A percentile compares a stretch with the other conserved stretches of the same genome.
Evolutionary conservation across 495 filamentous ascomycete genomes (phyloP).

Genomic region (Letharia columbiana): DNA sequence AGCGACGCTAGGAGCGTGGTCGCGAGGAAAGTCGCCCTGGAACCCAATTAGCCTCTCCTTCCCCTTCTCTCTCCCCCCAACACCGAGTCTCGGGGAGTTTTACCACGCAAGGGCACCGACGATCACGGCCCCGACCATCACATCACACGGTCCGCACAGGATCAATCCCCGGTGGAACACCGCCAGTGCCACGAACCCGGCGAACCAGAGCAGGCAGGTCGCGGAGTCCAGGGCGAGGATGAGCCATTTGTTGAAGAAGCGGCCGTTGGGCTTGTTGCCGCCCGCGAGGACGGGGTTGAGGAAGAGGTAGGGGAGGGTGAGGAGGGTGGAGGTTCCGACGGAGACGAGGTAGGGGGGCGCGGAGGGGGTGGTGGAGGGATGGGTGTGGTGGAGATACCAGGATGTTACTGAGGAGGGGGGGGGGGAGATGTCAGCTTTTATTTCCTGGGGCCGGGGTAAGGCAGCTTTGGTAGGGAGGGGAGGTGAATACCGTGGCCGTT

Average conservation of each 20-base stretch:
- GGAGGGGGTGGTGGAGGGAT: constrained; percentile 37
- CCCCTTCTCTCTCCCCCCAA: background rate
- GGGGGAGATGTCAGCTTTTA: background rate
- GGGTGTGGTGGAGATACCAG: constrained; percentile 33
- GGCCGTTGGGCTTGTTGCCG: constrained; percentile 42
- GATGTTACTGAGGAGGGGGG: constrained; percentile 20
- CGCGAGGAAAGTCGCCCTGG: constrained; percentile 44
- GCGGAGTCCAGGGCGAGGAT: constrained; percentile 58
- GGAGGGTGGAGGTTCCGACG: constrained; percentile 60
- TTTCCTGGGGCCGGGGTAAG: background rate
- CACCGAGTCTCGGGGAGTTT: background rate
- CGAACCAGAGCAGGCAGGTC: constrained; percentile 86
- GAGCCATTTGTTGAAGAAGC: constrained; percentile 27
- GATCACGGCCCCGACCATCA: constrained; percentile 43
- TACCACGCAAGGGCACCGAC: constrained; percentile 54
- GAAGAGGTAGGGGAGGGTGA: constrained; percentile 58
- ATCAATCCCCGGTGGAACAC: constrained; percentile 44
- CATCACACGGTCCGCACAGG: constrained; percentile 38
- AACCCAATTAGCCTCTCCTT: background rate
- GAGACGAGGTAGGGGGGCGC: constrained; percentile 66
- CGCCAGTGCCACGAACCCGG: constrained; percentile 67
- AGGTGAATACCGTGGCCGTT: constrained; percentile 56
- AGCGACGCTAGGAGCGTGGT: constrained; percentile 39
- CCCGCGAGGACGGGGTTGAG: constrained; percentile 53
- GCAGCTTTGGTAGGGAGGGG: background rate